Percentiles rank a stretch among this genome's conserved stretches.
Evolutionary conservation across 371 early-diverging fungal species (phyloP).

Genomic region (Rhizopus arrhizus): DNA sequence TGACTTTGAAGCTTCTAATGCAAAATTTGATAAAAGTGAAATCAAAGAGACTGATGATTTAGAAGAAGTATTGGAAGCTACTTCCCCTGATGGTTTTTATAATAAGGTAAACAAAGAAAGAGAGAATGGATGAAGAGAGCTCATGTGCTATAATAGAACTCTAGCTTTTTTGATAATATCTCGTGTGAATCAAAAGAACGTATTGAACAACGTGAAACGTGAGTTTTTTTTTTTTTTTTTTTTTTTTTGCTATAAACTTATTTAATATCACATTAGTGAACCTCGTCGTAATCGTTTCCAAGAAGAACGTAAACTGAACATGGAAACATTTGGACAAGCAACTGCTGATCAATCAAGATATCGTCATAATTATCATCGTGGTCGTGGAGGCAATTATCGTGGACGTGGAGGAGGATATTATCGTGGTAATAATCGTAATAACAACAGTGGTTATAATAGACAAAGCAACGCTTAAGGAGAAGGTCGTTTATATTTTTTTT

Average conservation of each 20-base stretch:
- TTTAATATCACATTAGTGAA: conserved; percentile 13
- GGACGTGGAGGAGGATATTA: conserved; percentile 57
- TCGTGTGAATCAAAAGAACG: conserved; percentile 95
- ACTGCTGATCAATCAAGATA: conserved; percentile 68
- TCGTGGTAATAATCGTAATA: conserved; percentile 35
- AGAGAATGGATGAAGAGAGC: too few relatives aligned
- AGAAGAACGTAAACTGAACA: conserved; percentile 87
- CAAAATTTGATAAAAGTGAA: conserved; percentile 88
- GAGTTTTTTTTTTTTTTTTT: conserved; percentile 3
- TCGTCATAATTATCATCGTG: conserved; percentile 55
- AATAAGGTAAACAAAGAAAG: conserved; percentile 29
- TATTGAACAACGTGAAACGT: conserved; percentile 44
- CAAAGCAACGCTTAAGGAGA: conserved; percentile 12
- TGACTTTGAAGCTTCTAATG: conserved; percentile 92
- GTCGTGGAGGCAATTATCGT: conserved; percentile 56
- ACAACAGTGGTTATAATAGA: conserved; percentile 11
- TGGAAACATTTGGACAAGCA: conserved; percentile 95
- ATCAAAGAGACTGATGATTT: conserved; percentile 58
- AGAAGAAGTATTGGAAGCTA: conserved; percentile 54
- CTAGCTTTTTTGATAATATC: conserved; percentile 96
- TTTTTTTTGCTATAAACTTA: conserved; percentile 8
- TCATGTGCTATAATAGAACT: conserved; percentile 51
- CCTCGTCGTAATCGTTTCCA: conserved; percentile 79
- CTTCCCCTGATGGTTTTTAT: conserved; percentile 63
- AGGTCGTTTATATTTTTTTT: neutral